Evolutionary conservation across 768 basidiomycete species (phyloP).

Genomic region (Botryobasidium botryosum): DNA sequence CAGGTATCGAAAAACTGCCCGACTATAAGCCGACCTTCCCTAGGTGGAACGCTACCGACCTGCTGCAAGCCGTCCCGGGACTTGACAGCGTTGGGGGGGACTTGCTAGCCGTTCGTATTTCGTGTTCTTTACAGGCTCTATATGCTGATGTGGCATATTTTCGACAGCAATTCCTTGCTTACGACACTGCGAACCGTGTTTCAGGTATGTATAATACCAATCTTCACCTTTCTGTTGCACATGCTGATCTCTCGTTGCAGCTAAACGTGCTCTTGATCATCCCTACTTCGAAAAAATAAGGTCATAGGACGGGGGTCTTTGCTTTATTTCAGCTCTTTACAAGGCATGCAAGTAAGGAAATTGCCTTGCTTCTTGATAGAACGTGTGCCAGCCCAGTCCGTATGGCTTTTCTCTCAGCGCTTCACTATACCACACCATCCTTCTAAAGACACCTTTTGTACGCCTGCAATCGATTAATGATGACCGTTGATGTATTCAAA

Average conservation of each 20-base stretch:
- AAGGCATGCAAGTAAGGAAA: no score
- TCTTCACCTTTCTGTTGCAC: not conserved
- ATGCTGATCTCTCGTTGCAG: constrained; percentile 18
- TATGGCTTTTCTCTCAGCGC: no score
- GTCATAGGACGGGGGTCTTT: no score
- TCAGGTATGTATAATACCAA: constrained; percentile 42
- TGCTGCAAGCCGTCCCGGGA: constrained; percentile 44
- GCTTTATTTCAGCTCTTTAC: no score
- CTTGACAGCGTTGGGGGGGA: constrained; percentile 71
- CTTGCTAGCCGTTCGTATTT: constrained; percentile 42
- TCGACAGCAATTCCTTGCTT: constrained; percentile 47
- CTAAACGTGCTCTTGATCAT: constrained; percentile 39
- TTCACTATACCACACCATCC: no score
- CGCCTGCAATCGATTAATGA: no score
- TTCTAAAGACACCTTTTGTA: no score
- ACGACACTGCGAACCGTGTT: constrained; percentile 82
- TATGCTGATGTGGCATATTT: not conserved
- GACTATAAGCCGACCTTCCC: constrained; percentile 98
- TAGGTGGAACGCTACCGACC: constrained; percentile 71
- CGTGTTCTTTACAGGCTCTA: no score
- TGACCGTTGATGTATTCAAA: no score
- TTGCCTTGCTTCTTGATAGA: no score
- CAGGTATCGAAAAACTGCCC: constrained; percentile 69
- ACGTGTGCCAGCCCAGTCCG: no score
- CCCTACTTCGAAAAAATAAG: constrained; percentile 33